Evolutionary conservation across 2,329 filamentous ascomycete genomes (phyloP).

Genomic region (Berkeleyomyces basicola): DNA sequence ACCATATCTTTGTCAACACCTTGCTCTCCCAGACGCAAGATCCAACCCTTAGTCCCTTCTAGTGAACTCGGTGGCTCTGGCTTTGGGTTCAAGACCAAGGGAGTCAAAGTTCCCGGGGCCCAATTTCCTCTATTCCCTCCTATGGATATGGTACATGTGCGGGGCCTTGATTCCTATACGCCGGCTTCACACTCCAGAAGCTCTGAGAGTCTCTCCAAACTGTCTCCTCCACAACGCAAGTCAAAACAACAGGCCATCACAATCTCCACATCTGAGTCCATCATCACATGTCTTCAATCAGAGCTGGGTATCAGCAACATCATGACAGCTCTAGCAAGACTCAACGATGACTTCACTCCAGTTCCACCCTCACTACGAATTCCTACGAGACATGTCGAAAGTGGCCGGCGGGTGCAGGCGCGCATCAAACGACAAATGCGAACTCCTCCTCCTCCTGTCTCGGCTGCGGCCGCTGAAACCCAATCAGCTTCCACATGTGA

Average conservation of each 20-base stretch:
- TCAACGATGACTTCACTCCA: conserved; percentile 26
- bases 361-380: conserved; percentile 34
- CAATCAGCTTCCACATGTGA: background rate
- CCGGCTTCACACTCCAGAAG: background rate
- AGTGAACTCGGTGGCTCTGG: conserved; percentile 14
- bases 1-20: conserved; percentile 37
- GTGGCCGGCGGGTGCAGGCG: conserved; percentile 35
- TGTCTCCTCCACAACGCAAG: conserved; percentile 21
- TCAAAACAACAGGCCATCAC: conserved; percentile 32
- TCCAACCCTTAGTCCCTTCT: conserved; percentile 20
- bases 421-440: conserved; percentile 32
- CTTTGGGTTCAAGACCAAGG: conserved; percentile 29
- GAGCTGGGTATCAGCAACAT: conserved; percentile 19
- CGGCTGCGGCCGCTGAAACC: background rate
- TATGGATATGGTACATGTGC: conserved; percentile 45
- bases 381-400: conserved; percentile 40
- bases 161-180: conserved; percentile 25
- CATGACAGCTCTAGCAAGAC: conserved; percentile 18
- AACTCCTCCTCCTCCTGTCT: conserved; percentile 16
- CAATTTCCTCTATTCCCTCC: conserved; percentile 56
- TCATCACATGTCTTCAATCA: conserved; percentile 22
- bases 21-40: conserved; percentile 27
- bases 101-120: conserved; percentile 47
- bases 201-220: background rate
- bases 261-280: conserved; percentile 26